These are phyloP conservation scores for Kondoa subrosea DNA, from an alignment of 768 basidiomycete genomes.

Conservation along the genomic window DNA sequence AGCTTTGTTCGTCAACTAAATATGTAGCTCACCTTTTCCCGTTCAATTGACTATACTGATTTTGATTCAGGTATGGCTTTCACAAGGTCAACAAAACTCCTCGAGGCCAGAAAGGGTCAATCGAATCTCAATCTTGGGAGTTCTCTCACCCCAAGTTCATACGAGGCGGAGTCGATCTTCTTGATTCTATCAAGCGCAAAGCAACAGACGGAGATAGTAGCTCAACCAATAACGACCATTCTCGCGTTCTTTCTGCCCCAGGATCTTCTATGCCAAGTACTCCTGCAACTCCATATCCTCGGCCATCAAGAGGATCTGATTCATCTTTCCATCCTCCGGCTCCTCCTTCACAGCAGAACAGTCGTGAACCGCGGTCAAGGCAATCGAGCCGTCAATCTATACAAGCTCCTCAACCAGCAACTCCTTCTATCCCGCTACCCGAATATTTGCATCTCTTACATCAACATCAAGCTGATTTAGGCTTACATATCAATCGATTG, in stretches of 20 bases:
- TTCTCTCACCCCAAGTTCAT: slow-evolving; percentile 76
- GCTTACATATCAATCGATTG: slow-evolving; percentile 49
- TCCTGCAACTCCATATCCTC: background rate
- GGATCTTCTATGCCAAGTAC: background rate
- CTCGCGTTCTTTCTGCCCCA: background rate
- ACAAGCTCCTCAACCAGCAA: background rate
- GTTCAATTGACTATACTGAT: background rate
- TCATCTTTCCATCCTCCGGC: background rate
- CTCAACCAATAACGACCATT: background rate
- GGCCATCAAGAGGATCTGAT: background rate
- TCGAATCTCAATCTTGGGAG: slow-evolving; percentile 71
- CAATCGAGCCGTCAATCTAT: background rate
- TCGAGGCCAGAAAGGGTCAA: slow-evolving; percentile 61
- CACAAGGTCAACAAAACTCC: slow-evolving; percentile 55
- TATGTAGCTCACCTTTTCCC: slow-evolving; percentile 45
- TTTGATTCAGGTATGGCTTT: slow-evolving; percentile 48
- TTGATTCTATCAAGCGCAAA: slow-evolving; percentile 75
- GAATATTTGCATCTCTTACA: background rate
- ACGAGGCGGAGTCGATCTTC: slow-evolving; percentile 57
- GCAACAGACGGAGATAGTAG: slow-evolving; percentile 26
- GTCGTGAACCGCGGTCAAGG: background rate
- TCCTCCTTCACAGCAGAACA: background rate
- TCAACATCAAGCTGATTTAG: slow-evolving; percentile 44
- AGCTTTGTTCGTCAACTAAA: slow-evolving; percentile 88
- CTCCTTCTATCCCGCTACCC: background rate